These are phyloP conservation scores for Isatis lusitanica DNA, from an alignment of 441 rosid genomes.

Conservation along the genomic window DNA sequence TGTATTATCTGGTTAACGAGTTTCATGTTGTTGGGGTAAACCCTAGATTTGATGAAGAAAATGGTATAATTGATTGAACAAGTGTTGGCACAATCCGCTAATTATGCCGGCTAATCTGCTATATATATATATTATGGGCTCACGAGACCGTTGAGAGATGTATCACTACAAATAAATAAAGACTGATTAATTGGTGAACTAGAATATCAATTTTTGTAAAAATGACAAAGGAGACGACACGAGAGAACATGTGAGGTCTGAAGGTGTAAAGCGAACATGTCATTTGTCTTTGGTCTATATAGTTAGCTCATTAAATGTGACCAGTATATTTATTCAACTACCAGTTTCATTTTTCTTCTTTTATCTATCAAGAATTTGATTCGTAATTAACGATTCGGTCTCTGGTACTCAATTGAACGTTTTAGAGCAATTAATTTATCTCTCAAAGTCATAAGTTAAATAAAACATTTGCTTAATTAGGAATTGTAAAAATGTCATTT, in stretches of 20 bases:
- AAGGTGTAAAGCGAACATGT: constrained; percentile 30
- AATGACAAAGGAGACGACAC: background rate
- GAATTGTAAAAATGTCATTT: background rate
- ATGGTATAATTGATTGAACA: background rate
- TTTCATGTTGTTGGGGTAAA: background rate
- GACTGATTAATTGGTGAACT: background rate
- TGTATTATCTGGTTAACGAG: background rate
- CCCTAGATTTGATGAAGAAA: background rate
- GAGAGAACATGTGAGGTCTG: constrained; percentile 26
- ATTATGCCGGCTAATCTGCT: constrained; percentile 8
- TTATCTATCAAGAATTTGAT: background rate
- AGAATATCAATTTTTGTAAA: background rate
- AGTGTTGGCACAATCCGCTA: constrained; percentile 5
- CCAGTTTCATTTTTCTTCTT: constrained; percentile 5
- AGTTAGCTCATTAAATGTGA: constrained; percentile 20
- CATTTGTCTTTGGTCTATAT: constrained; percentile 14
- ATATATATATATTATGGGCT: background rate
- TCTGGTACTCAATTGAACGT: background rate
- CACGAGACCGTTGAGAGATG: constrained; percentile 19
- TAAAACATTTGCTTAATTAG: background rate
- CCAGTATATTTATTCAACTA: constrained; percentile 17
- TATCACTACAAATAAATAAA: background rate
- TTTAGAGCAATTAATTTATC: background rate
- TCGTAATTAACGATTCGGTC: background rate
- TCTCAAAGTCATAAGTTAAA: background rate